phyloP scores from a whole-genome alignment of 2,329 filamentous ascomycete species.

The Orbilia ellipsospora region DNA sequence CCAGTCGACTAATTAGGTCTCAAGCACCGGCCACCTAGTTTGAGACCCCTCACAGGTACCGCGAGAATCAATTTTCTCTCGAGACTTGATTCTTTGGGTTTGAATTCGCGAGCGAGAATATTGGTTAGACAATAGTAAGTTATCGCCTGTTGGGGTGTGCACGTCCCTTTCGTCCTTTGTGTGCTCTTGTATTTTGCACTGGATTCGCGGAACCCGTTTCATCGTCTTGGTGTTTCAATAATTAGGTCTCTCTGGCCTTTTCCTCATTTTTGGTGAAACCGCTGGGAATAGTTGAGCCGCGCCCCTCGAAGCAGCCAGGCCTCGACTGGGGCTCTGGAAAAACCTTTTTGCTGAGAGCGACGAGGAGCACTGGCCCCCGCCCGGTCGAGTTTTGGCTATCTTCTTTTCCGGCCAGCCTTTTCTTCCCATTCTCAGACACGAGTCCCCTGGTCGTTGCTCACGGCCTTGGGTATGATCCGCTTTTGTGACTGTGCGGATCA shows the following conservation, averaged over 20 bases:
- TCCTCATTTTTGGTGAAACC: constrained; percentile 39
- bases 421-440: constrained; percentile 37
- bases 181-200: constrained; percentile 35
- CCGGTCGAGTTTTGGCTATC: constrained; percentile 44
- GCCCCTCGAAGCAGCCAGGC: constrained; percentile 11
- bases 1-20: not conserved
- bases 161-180: constrained; percentile 39
- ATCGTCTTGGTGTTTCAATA: constrained; percentile 52
- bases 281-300: constrained; percentile 42
- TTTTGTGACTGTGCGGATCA: constrained; percentile 32
- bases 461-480: constrained; percentile 30
- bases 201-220: constrained; percentile 50
- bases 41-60: not conserved
- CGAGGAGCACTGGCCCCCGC: constrained; percentile 35
- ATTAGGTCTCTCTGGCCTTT: constrained; percentile 29
- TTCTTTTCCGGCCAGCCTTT: constrained; percentile 47
- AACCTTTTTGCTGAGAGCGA: constrained; percentile 51
- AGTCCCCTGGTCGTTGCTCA: constrained; percentile 11
- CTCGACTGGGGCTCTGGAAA: constrained; percentile 54
- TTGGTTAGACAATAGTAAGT: constrained; percentile 27
- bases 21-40: constrained; percentile 11
- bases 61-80: not conserved
- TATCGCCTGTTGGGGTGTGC: constrained; percentile 45
- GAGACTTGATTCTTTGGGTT: not conserved
- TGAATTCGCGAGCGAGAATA: constrained; percentile 26